Base-by-base conservation (phyloP, 768 basidiomycete genomes). In the Gyrodon lividus region DNA sequence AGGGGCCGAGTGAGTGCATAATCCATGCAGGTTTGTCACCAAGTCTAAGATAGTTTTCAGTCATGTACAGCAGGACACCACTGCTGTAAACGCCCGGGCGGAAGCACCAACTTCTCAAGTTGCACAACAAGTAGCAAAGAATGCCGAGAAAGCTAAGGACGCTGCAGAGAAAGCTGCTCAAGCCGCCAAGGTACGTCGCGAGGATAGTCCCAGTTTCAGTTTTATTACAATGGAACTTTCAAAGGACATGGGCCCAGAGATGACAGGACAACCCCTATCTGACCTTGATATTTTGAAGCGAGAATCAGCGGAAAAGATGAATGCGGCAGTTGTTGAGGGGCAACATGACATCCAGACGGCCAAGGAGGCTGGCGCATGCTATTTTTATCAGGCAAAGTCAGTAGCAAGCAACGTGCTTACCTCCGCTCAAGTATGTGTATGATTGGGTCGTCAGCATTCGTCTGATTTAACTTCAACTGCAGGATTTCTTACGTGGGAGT, bases 281-380 rank as follows among this genome's bases (percentile, higher is more conserved):
- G 67, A 75, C 12, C 50, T 67, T 2, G 74, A 74, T 28, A 65
- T 74, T 43, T 61, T 79, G 19, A 60, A 70, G 37, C 59, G 56
- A 5, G 63, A 73, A 41, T 67, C 69, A 1, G 65, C 66, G n/a
- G 56, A 68, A 43, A 78, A 70, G 57, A 81, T 79, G 2, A 67
- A 82, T 41, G 66, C 67, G 1, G 86, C 84, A 17, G 81, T 79
- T n/a, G 70, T 71, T 0, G 75, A 87, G 59, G 85, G 84, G 4
- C 72, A 80, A 56, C 64, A 67, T 6, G 76, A 80, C 51, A 72
- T 86, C 2, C 73, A 77, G 6, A 65, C 70, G 12, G 74, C 72
- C 0, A 77, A 78, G 59, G 74, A 72, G 4, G 61, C 74, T 1
- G 76, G 77, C 24, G 70, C 71, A 6, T 70, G 71, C 0, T 84